Base-by-base conservation (phyloP, 106 monocot genomes). In the Iris macrosiphon region DNA sequence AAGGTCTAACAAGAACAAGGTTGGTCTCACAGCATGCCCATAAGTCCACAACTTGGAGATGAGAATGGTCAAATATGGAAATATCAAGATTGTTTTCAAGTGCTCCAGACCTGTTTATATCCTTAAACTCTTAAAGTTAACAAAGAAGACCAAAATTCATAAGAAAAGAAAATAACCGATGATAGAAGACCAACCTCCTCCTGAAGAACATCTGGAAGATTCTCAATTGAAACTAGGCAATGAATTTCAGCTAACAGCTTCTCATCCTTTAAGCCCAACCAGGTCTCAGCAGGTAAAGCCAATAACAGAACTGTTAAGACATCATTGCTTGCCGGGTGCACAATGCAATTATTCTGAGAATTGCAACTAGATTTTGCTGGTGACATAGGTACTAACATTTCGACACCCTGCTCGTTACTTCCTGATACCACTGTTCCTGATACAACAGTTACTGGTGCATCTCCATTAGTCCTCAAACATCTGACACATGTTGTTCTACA, bases 261-360 rank as follows among this genome's bases (percentile, higher is more conserved):
- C 63, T 77, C 60, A 20, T 84, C 74, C 49, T 54, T 75, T 25
- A 93, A 62, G 44, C 73, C 72, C 2, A 25, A 40, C 93, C 93
- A 93, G 18, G 78, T 75, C 25, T 40, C 19, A 28, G 76, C 56
- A 35, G 80, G 83, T 18, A 93, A 58, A 18, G 87, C 76, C 50
- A 87, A 78, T 30, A 93, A 25, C 42, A 93, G 45, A 65, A 93
- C 69, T 26, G 83, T 87, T 28, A 87, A 62, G 31, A 84, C 59
- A 68, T 93, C 87, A 45, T 48, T 72, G 44, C 56, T 80, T 48
- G 64, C 71, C 16, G 87, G 92, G 49, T 82, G 75, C 55, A 59
- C 64, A 24, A 45, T 33, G 23, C 52, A 20, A 51, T 61, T 49
- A 61, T 21, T 87, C 30, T 24, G 45, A 0, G 24, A 25, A 57